These are phyloP conservation scores for Triadica sebifera DNA, from an alignment of 345 rosid species.

Conservation along the genomic window DNA sequence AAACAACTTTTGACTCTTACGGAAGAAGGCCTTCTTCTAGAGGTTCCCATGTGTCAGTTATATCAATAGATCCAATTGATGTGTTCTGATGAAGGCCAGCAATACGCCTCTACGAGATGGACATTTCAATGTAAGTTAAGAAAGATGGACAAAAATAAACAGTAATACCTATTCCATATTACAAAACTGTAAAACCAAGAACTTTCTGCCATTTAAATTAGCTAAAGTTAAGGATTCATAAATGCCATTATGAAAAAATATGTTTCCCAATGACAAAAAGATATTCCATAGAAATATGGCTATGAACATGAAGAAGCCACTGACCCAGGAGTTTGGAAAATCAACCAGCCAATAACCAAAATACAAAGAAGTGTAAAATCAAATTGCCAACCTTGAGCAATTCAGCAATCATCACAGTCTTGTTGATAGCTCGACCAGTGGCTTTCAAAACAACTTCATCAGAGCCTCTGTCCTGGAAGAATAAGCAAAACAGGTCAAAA, in stretches of 20 bases:
- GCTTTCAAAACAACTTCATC: constrained; percentile 49
- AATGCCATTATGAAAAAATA: not conserved
- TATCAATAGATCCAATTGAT: constrained; percentile 43
- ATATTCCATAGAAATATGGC: not conserved
- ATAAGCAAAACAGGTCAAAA: not conserved
- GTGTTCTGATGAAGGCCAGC: constrained; percentile 50
- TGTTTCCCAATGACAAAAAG: not conserved
- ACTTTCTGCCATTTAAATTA: not conserved
- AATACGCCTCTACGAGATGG: constrained; percentile 37
- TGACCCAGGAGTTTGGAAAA: not conserved
- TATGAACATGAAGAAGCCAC: not conserved
- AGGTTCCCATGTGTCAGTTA: constrained; percentile 64
- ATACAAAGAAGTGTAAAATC: not conserved
- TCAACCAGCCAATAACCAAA: not conserved
- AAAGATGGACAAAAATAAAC: not conserved
- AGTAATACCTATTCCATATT: not conserved
- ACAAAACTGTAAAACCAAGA: not conserved
- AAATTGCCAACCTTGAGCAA: constrained; percentile 41
- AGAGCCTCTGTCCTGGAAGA: constrained; percentile 38
- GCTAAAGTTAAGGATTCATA: not conserved
- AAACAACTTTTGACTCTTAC: constrained; percentile 31
- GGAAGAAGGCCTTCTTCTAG: constrained; percentile 62
- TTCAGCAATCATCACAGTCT: constrained; percentile 50
- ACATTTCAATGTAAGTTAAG: not conserved
- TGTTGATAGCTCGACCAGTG: constrained; percentile 56